Evolutionary conservation across 148 eudicot genomes (phyloP).

Genomic region (Rhododendron ovatum): DNA sequence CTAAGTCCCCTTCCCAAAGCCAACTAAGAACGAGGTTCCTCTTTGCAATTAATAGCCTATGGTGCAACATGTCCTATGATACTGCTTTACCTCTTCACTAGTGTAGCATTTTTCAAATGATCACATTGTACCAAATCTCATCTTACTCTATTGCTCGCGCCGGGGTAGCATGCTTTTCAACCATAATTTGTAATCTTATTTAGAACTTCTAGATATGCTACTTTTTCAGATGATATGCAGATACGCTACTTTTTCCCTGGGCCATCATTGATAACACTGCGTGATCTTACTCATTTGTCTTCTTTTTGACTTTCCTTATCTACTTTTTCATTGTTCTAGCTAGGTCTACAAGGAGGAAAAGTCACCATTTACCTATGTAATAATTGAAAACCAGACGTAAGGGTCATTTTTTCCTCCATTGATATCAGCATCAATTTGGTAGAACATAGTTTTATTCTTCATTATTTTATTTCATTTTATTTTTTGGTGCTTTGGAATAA

Average conservation of each 20-base stretch:
- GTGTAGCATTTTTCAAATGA: neutral
- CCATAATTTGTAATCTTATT: too few relatives aligned
- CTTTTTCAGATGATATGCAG: too few relatives aligned
- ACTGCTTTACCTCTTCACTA: neutral
- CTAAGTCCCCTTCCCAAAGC: neutral
- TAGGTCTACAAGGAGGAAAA: constrained; percentile 93
- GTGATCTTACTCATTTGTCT: too few relatives aligned
- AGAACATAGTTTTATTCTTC: too few relatives aligned
- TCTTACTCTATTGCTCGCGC: neutral
- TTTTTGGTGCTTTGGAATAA: too few relatives aligned
- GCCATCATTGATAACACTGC: neutral
- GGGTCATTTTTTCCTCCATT: constrained; percentile 15
- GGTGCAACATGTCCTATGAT: neutral
- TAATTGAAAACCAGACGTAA: constrained; percentile 84
- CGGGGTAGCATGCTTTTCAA: neutral
- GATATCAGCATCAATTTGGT: neutral
- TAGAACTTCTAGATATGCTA: too few relatives aligned
- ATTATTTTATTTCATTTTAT: too few relatives aligned
- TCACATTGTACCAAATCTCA: neutral
- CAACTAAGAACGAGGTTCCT: neutral
- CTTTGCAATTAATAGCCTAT: neutral
- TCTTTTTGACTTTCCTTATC: constrained; percentile 1
- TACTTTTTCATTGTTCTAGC: constrained; percentile 15
- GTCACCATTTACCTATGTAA: constrained; percentile 89
- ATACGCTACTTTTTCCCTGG: neutral